A percentile compares a stretch with the other conserved stretches of the same genome.
Evolutionary conservation across 1,284 basidiomycete genomes (phyloP).

Genomic region (Hymenochaete sp.): DNA sequence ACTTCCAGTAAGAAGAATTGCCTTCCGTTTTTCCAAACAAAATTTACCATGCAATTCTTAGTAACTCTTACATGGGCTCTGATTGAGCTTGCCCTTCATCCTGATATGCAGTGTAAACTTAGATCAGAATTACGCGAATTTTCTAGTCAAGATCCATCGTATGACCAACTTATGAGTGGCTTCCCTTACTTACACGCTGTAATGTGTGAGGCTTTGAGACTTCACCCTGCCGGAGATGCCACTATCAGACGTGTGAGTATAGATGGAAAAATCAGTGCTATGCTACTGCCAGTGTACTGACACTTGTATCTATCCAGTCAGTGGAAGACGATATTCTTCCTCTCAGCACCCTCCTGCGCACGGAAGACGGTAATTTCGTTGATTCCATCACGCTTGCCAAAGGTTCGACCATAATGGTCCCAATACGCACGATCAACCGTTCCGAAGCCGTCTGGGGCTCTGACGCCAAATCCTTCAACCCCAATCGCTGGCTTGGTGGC

Average conservation of each 20-base stretch:
- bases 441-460: conserved; percentile 14
- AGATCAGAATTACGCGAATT: conserved; percentile 23
- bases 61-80: conserved; percentile 27
- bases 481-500: conserved; percentile 14
- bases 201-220: conserved; percentile 22
- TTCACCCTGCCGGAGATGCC: conserved; percentile 18
- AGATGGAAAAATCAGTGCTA: too few species aligned
- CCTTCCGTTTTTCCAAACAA: neutral
- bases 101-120: conserved; percentile 23
- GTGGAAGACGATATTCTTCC: conserved; percentile 16
- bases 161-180: conserved; percentile 25
- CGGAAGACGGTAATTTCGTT: neutral
- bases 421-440: conserved; percentile 14
- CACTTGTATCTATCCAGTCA: conserved; percentile 1
- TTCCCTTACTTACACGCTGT: conserved; percentile 15
- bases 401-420: conserved; percentile 5
- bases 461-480: conserved; percentile 17
- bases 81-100: conserved; percentile 24
- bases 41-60: conserved; percentile 5
- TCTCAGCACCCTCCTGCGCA: conserved; percentile 5
- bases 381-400: conserved; percentile 5
- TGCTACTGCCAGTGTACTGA: too few species aligned
- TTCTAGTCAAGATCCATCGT: conserved; percentile 21
- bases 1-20: conserved; percentile 29
- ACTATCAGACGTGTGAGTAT: too few species aligned